Percentiles rank a stretch among this genome's conserved stretches.
Evolutionary conservation across 2,329 filamentous ascomycete genomes (phyloP).

Genomic region (Monosporascus sp.): DNA sequence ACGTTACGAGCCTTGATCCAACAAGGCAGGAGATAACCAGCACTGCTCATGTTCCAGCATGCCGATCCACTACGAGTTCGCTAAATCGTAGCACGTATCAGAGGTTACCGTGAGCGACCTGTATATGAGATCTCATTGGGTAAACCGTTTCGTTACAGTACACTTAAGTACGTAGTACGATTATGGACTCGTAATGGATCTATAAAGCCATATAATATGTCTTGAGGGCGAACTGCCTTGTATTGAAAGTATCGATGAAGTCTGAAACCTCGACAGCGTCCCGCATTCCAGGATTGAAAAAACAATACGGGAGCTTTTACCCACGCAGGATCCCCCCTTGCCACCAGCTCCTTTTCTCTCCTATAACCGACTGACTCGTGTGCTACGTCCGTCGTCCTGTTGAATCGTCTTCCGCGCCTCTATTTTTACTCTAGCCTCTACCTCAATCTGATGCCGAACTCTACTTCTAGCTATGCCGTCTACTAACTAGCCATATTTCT

Average conservation of each 20-base stretch:
- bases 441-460: not conserved
- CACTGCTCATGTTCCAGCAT: not conserved
- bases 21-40: not conserved
- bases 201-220: too few relatives aligned
- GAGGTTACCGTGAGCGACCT: too few relatives aligned
- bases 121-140: too few relatives aligned
- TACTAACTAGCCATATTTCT: too few relatives aligned
- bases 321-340: too few relatives aligned
- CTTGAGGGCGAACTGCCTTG: not conserved
- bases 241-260: not conserved
- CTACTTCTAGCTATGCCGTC: not conserved
- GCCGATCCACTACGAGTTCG: too few relatives aligned
- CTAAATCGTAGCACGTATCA: too few relatives aligned
- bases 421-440: conserved; percentile 4
- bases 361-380: not conserved
- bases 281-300: not conserved
- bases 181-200: too few relatives aligned
- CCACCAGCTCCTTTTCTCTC: conserved; percentile 2
- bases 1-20: too few relatives aligned
- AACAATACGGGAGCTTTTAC: not conserved
- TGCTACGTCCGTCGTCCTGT: too few relatives aligned
- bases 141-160: too few relatives aligned
- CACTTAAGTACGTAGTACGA: too few relatives aligned
- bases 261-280: not conserved
- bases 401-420: not conserved